A percentile compares a stretch with the other conserved stretches of the same genome.
Evolutionary conservation across 805 yeast species (phyloP).

Genomic region (Lachancea meyersii): DNA sequence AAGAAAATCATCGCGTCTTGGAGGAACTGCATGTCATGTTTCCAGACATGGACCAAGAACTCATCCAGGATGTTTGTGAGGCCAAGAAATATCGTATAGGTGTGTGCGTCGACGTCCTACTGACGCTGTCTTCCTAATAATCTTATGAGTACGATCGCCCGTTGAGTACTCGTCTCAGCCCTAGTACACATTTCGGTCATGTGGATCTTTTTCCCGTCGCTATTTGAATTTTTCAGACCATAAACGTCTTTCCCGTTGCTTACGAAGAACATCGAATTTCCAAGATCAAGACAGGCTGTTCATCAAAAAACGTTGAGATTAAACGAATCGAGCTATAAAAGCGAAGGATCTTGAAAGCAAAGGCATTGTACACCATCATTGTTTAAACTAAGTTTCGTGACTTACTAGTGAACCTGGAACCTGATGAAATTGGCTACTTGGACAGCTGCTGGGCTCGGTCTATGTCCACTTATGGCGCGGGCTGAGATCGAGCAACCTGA

Average conservation of each 20-base stretch:
- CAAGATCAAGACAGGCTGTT: conserved; percentile 8
- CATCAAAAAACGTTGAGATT: neutral
- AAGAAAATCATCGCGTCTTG: conserved; percentile 43
- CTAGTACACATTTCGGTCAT: too few relatives aligned
- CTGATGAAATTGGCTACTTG: conserved; percentile 1
- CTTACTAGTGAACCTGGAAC: neutral
- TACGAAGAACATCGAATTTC: conserved; percentile 5
- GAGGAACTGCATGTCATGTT: conserved; percentile 60
- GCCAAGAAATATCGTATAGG: conserved; percentile 65
- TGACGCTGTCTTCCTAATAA: conserved; percentile 18
- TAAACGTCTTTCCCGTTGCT: neutral
- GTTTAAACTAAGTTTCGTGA: neutral
- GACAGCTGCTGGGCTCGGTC: neutral
- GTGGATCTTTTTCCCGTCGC: neutral
- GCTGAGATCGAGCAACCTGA: neutral
- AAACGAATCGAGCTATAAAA: conserved; percentile 1
- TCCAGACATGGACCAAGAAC: conserved; percentile 61
- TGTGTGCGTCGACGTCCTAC: conserved; percentile 55
- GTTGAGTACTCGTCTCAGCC: neutral
- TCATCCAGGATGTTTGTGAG: conserved; percentile 62
- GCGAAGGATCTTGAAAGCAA: neutral
- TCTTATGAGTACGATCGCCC: neutral
- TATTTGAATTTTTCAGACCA: neutral
- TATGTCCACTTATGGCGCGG: neutral
- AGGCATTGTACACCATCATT: too few relatives aligned